These are phyloP conservation scores for Rhizopogon vesiculosus DNA, from an alignment of 768 basidiomycete genomes.

Conservation along the genomic window DNA sequence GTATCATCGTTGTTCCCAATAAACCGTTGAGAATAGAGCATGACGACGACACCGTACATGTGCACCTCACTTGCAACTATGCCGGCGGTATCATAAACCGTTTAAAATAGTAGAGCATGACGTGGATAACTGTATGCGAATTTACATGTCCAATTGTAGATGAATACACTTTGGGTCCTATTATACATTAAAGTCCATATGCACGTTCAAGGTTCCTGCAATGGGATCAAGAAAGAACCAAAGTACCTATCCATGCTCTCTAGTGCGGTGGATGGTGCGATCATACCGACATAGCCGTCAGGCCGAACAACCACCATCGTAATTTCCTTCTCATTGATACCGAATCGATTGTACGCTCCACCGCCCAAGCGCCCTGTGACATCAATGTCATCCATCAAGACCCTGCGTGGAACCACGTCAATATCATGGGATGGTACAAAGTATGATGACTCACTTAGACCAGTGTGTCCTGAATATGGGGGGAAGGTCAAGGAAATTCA, in stretches of 20 bases:
- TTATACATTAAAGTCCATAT: too few species aligned
- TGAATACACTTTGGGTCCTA: too few species aligned
- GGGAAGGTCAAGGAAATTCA: constrained; percentile 32
- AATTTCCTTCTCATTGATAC: constrained; percentile 27
- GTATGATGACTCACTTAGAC: constrained; percentile 30
- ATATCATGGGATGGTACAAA: not conserved
- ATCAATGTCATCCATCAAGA: constrained; percentile 55
- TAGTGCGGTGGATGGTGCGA: constrained; percentile 42
- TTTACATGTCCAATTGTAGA: too few species aligned
- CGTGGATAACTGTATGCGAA: too few species aligned
- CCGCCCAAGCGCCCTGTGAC: constrained; percentile 42
- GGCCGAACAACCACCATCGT: constrained; percentile 30
- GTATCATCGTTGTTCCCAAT: too few species aligned
- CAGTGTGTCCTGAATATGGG: constrained; percentile 33
- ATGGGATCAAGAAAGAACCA: constrained; percentile 29
- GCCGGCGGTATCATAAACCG: too few species aligned
- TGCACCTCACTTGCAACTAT: too few species aligned
- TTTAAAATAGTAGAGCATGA: too few species aligned
- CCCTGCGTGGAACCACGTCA: constrained; percentile 31
- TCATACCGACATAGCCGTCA: constrained; percentile 54
- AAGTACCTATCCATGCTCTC: constrained; percentile 45
- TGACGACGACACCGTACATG: too few species aligned
- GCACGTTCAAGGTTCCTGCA: not conserved
- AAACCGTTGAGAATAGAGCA: too few species aligned
- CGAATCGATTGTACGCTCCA: constrained; percentile 52